Conservation (phyloP, 1,284 basidiomycete species). For the Tilletia horrida region DNA sequence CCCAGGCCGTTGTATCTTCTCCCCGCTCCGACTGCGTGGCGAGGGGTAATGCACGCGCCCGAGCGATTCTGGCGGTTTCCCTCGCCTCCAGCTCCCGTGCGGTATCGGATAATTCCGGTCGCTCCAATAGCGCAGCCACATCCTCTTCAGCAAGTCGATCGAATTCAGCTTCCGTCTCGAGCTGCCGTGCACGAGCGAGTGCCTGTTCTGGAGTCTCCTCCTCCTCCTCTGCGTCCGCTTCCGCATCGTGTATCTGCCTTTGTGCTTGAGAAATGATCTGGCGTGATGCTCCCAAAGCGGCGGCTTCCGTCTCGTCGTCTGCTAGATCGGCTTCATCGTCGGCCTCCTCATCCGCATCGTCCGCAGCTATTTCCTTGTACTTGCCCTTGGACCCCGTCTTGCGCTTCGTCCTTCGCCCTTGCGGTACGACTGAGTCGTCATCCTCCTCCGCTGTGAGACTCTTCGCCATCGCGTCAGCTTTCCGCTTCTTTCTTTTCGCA, state of each 20-base stretch:
- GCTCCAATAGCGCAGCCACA: background rate
- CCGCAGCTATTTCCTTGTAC: constrained; percentile 47
- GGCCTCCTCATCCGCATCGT: constrained; percentile 42
- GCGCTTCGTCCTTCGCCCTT: background rate
- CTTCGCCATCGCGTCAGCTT: constrained; percentile 24
- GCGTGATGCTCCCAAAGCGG: constrained; percentile 23
- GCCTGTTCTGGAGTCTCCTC: constrained; percentile 2
- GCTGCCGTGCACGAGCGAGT: background rate
- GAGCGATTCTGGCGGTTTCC: constrained; percentile 36
- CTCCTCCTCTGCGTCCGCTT: constrained; percentile 3
- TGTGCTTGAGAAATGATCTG: constrained; percentile 32
- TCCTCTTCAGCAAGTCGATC: constrained; percentile 15
- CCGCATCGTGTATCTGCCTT: constrained; percentile 27
- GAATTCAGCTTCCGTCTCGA: constrained; percentile 10
- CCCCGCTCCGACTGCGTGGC: background rate
- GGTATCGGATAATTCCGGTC: background rate
- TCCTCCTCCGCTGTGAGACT: constrained; percentile 25
- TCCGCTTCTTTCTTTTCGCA: constrained; percentile 55
- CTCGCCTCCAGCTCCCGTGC: constrained; percentile 33
- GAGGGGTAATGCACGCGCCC: constrained; percentile 30
- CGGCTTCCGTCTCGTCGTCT: constrained; percentile 22
- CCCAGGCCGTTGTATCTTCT: too few species aligned
- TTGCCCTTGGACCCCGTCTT: constrained; percentile 43
- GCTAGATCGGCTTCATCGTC: constrained; percentile 38
- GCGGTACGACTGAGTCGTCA: background rate